Base-by-base conservation (phyloP, 2,329 filamentous ascomycete species). In the Sarocladiaceae sp. region DNA sequence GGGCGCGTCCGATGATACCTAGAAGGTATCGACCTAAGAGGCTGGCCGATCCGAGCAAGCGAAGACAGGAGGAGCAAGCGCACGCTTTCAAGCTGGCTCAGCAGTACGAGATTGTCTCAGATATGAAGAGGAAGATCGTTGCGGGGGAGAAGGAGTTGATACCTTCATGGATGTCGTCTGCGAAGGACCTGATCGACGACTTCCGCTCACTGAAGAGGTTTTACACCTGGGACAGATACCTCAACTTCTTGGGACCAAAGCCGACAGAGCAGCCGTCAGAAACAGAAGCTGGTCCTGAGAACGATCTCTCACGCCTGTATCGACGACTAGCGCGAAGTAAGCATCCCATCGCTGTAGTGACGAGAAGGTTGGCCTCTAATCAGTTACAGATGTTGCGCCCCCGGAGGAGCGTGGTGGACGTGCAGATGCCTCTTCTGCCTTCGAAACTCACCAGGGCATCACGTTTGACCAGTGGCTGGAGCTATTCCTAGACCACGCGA, bases 381-480 rank as follows among this genome's bases (percentile, higher is more conserved):
- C 5, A 6, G 5, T 21, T 13, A 7, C 16, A 43, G 40, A 43
- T 29, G 19, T 43, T 7, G 18, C 26, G 12, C 40, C 40, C 3
- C 3, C 18, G 16, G 40, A 33, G 3, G 40, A 33, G 11, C n/a
- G 18, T 6, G n/a, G 16, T 3, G 16, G 4, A 5, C 40, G 27
- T 3, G 7, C 24, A 6, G 40, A 43, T n/a, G 10, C 11, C 15
- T 6, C 26, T 4, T 32, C 27, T 13, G 18, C 33, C 18, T 43
- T 43, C 13, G 40, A 39, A 20, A 69, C 59, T 47, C 90, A 88
- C 57, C 83, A 88, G 52, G 85, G 85, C 6, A 86, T 97, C 37
- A 70, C 81, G 0, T 95, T 97, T 57, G 73, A 82, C 47, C 76
- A 81, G 37, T 98, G 93, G 93, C 75, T 96, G 3, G 86, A 94